Base-by-base conservation (phyloP, 306 rosid species). In the Vigna hirtella region DNA sequence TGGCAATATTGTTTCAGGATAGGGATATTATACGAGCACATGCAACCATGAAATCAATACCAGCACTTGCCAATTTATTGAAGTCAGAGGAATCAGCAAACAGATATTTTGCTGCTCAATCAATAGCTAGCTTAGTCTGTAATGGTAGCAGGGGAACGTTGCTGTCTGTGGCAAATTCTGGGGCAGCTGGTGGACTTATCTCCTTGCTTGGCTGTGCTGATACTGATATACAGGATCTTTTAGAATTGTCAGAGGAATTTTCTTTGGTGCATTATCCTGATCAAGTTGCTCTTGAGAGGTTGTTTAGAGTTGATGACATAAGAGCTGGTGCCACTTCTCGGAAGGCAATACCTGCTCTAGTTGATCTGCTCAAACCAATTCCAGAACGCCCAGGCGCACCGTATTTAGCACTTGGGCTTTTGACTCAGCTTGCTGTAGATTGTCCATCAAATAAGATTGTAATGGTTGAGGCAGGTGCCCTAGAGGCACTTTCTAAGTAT, bases 381-480 rank as follows among this genome's bases (percentile, higher is more conserved):
- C 98, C 98, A 72, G 98, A 92, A 82, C 98, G 98, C 65, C 98
- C 98, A 26, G 98, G 96, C 72, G 98, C 98, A 71, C 98, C 98
- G 70, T 89, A 86, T 88, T 90, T 95, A 65, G 91, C 98, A 50
- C 98, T 95, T 61, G 96, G 97, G 79, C 53, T 89, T 83, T 81
- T 95, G 85, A 92, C 97, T 80, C 93, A 86, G 86, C 98, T 95
- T 85, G 85, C 97, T 16, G 87, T 86, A 83, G 98, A 95, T 77
- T 95, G 96, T 69, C 92, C 98, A 7, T 85, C 98, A 13, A 92
- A 95, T 85, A 92, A 83, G 88, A 88, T 91, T 81, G 89, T 90
- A 13, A 92, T 95, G 98, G 98, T 91, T 40, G 98, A 95, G 75
- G 87, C 98, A 63, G 98, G 98, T 77, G 98, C 89, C 82, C 79